Evolutionary conservation across 1,284 basidiomycete genomes (phyloP).

Genomic region (Moesziomyces globuligerus): DNA sequence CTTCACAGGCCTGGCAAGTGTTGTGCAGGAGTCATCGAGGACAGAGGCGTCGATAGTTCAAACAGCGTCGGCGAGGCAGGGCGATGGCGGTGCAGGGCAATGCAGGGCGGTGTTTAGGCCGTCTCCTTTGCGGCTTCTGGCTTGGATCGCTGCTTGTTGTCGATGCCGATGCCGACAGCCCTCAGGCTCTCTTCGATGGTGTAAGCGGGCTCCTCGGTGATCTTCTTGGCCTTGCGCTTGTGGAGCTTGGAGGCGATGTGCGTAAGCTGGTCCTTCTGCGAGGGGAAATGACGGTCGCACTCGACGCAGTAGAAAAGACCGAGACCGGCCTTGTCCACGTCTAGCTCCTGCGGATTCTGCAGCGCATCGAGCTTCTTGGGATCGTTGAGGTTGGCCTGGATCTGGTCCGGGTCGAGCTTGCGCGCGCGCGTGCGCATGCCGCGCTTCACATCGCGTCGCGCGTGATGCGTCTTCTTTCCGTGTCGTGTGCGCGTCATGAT

Average conservation of each 20-base stretch:
- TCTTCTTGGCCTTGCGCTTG: conserved; percentile 63
- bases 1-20: no score
- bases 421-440: conserved; percentile 64
- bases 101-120: no score
- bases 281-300: conserved; percentile 65
- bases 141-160: conserved; percentile 58
- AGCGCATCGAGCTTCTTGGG: conserved; percentile 52
- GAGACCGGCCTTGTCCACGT: conserved; percentile 65
- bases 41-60: no score
- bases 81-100: no score
- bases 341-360: conserved; percentile 60
- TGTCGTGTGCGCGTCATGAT: conserved; percentile 62
- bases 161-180: conserved; percentile 63
- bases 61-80: no score
- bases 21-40: no score
- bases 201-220: conserved; percentile 62
- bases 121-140: conserved; percentile 19
- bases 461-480: conserved; percentile 65
- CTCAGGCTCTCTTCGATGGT: conserved; percentile 62
- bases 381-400: conserved; percentile 59
- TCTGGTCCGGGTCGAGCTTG: conserved; percentile 64
- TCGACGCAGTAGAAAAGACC: conserved; percentile 66
- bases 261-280: conserved; percentile 56
- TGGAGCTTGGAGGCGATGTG: conserved; percentile 64
- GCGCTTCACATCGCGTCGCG: conserved; percentile 63